Base-by-base conservation (phyloP, 2,329 filamentous ascomycete species). In the Ophiosphaerella narmari region DNA sequence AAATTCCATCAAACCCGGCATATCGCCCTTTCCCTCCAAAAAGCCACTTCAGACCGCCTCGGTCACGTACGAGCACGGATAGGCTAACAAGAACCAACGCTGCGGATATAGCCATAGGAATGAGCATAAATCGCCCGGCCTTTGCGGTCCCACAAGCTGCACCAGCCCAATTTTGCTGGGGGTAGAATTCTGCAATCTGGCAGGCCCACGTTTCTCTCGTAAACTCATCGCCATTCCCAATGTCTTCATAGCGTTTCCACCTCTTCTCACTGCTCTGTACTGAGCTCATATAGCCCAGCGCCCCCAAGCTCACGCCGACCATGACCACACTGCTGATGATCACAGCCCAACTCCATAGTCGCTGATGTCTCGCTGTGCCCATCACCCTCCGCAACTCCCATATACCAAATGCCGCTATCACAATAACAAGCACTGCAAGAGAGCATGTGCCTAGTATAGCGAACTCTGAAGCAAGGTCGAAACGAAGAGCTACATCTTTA, bases 161-260 rank as follows among this genome's bases (percentile, higher is more conserved):
- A 5, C 54, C 54, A 7, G 67, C 65, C 65, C 67, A 71, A 2
- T 44, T 48, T 29, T 62, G 34, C 6, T 41, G 40, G 0, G 54
- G 42, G 29, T 55, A 64, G 32, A 59, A 57, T 12, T 55, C 43
- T 33, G 60, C 35, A 13, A 71, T 63, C 48, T 59, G 52, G 43
- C 68, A 71, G 5, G 50, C 45, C 65, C 62, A 69, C 14, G 62
- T 67, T 46, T 71, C 68, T 31, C 58, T 57, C 4, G 65, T 66
- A 11, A 54, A 55, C 24, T 47, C 53, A 11, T 46, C 56, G 23
- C 26, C 43, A 4, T 32, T 48, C 2, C 43, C 51, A 18, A 60
- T 50, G 50, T 66, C 66, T 5, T 52, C 55, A 33, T 57, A 55
- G 1, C 39, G 41, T 37, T 49, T 39, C 66, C 65, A 68, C 6